These are phyloP conservation scores for Cyclotella sp. DNA, from an alignment of 108 stramenopile species.

Conservation along the genomic window DNA sequence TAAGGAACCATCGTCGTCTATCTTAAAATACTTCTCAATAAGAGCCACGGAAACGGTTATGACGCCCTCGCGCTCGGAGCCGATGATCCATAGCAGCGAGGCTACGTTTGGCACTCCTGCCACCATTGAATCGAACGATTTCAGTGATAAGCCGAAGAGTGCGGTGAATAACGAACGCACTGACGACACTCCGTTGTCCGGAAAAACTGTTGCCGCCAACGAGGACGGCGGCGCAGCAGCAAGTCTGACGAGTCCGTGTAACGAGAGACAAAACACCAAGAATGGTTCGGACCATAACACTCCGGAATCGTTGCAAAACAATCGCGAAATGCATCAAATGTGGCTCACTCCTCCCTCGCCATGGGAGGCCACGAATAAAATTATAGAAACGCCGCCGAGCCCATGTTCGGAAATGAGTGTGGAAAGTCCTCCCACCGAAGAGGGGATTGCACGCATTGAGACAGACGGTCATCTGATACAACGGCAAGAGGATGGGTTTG, in stretches of 20 bases:
- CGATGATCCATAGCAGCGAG: neutral
- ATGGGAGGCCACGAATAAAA: neutral
- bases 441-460: neutral
- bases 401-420: conserved; percentile 4
- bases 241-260: too few relatives aligned
- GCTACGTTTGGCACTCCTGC: neutral
- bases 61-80: neutral
- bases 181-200: too few relatives aligned
- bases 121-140: neutral
- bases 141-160: too few relatives aligned
- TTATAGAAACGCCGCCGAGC: conserved; percentile 21
- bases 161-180: too few relatives aligned
- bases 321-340: neutral
- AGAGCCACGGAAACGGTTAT: neutral
- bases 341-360: conserved; percentile 17
- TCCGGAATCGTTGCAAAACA: too few relatives aligned
- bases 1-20: neutral
- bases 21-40: neutral
- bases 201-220: too few relatives aligned
- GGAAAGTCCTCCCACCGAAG: conserved; percentile 8
- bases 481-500: neutral
- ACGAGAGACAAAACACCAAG: too few relatives aligned
- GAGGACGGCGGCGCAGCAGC: too few relatives aligned
- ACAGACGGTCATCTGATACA: neutral
- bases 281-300: too few relatives aligned